Evolutionary conservation across 2,329 filamentous ascomycete genomes (phyloP).

Genomic region (Sordariomycetes sp.): DNA sequence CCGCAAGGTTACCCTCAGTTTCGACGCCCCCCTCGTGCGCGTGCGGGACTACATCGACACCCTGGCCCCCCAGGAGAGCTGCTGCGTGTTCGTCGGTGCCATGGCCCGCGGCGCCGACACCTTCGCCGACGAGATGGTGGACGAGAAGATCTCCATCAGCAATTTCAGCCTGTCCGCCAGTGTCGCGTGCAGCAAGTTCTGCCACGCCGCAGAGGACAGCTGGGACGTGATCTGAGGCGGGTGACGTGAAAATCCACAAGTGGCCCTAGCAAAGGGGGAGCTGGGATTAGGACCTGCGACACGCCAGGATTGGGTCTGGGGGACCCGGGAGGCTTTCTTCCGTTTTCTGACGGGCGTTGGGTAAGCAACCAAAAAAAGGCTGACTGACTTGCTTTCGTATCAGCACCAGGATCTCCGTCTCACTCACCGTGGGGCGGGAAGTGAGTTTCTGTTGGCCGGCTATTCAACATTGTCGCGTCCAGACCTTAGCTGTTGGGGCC

Average conservation of each 20-base stretch:
- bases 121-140: conserved; percentile 89
- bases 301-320: not conserved
- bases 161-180: conserved; percentile 96
- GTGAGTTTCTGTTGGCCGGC: conserved; percentile 24
- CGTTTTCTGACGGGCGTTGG: not conserved
- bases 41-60: conserved; percentile 81
- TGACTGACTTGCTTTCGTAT: not conserved
- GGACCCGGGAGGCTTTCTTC: not conserved
- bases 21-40: conserved; percentile 78
- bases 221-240: conserved; percentile 75
- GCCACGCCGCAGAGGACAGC: conserved; percentile 91
- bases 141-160: conserved; percentile 97
- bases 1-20: conserved; percentile 93
- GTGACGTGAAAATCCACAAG: not conserved
- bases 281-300: conserved; percentile 13
- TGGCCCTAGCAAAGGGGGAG: conserved; percentile 10
- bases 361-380: not conserved
- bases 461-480: conserved; percentile 63
- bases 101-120: conserved; percentile 97
- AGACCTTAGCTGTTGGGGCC: conserved; percentile 23
- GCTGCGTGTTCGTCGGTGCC: conserved; percentile 94
- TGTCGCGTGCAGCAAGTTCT: conserved; percentile 99
- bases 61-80: conserved; percentile 74
- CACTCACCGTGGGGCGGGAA: conserved; percentile 10
- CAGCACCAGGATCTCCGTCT: not conserved